Conservation (phyloP, 2,329 filamentous ascomycete species). For the Fusarium mexicanum region DNA sequence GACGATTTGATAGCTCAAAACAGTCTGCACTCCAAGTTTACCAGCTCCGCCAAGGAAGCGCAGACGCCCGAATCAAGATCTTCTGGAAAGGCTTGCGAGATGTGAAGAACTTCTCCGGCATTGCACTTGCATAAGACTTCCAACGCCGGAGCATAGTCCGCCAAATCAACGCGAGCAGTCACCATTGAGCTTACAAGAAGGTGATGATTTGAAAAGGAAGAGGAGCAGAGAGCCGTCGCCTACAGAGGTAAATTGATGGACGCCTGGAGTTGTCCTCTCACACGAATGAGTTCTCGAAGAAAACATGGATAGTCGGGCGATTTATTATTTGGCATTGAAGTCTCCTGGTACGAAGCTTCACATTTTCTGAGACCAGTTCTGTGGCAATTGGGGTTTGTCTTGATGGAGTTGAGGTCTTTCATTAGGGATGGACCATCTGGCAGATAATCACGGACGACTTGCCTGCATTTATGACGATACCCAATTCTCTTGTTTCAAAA, state of each 20-base stretch:
- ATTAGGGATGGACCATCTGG: not conserved
- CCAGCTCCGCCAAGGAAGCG: conserved; percentile 45
- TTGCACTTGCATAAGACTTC: conserved; percentile 37
- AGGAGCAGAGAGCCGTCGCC: conserved; percentile 6
- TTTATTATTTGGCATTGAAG: not conserved
- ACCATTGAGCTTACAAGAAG: conserved; percentile 7
- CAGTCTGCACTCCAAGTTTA: conserved; percentile 40
- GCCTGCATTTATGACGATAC: conserved; percentile 14
- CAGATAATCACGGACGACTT: not conserved
- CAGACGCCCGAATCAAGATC: conserved; percentile 43
- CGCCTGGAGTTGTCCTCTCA: not conserved
- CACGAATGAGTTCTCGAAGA: not conserved
- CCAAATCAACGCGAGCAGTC: conserved; percentile 21
- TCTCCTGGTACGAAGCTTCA: too few species aligned
- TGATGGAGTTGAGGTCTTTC: not conserved
- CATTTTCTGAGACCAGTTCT: rapidly evolving
- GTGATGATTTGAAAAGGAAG: conserved; percentile 10
- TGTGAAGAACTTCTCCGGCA: conserved; percentile 36
- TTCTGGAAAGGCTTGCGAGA: conserved; percentile 29
- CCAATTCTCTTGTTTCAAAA: not conserved
- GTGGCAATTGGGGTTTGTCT: not conserved
- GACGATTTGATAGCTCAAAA: conserved; percentile 33
- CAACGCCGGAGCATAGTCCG: conserved; percentile 22
- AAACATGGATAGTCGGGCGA: not conserved
- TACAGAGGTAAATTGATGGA: not conserved